phyloP scores from a whole-genome alignment of 371 early-diverging fungal genomes.

The Mortierella polycephala region DNA sequence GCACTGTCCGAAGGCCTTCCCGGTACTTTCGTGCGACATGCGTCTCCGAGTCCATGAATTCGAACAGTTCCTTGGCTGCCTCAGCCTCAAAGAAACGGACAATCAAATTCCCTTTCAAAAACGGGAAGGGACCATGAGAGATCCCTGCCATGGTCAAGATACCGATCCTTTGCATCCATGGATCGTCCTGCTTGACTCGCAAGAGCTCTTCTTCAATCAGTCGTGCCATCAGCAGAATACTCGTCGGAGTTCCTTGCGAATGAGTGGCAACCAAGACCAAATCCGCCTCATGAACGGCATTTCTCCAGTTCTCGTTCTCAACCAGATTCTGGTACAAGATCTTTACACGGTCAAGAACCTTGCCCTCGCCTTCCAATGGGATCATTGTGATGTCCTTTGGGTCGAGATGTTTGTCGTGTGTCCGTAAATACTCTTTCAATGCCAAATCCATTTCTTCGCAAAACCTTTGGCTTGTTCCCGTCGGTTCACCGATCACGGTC shows the following conservation, averaged over 20 bases:
- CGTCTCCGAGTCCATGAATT: constrained; percentile 84
- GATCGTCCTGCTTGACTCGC: constrained; percentile 52
- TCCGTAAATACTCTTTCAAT: constrained; percentile 63
- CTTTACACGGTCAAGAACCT: constrained; percentile 84
- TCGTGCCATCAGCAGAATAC: constrained; percentile 75
- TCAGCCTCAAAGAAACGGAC: constrained; percentile 91
- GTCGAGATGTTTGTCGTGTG: constrained; percentile 64
- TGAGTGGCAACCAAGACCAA: constrained; percentile 88
- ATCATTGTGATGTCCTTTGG: constrained; percentile 74
- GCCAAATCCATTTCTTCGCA: constrained; percentile 85
- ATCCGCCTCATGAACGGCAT: constrained; percentile 72
- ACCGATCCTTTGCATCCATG: constrained; percentile 72
- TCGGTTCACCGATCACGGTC: constrained; percentile 89
- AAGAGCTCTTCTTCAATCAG: constrained; percentile 75
- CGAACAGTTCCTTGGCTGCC: constrained; percentile 90
- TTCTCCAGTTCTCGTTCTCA: constrained; percentile 56
- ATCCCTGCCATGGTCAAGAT: constrained; percentile 94
- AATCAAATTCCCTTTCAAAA: constrained; percentile 79
- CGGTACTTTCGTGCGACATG: constrained; percentile 71
- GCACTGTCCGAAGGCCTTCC: constrained; percentile 71
- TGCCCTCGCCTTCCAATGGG: constrained; percentile 90
- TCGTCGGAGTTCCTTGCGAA: constrained; percentile 93
- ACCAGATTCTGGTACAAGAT: constrained; percentile 73
- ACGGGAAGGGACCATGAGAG: constrained; percentile 89
- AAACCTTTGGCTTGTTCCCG: constrained; percentile 88